Base-by-base conservation (phyloP, 768 basidiomycete genomes). In the Suillus plorans region DNA sequence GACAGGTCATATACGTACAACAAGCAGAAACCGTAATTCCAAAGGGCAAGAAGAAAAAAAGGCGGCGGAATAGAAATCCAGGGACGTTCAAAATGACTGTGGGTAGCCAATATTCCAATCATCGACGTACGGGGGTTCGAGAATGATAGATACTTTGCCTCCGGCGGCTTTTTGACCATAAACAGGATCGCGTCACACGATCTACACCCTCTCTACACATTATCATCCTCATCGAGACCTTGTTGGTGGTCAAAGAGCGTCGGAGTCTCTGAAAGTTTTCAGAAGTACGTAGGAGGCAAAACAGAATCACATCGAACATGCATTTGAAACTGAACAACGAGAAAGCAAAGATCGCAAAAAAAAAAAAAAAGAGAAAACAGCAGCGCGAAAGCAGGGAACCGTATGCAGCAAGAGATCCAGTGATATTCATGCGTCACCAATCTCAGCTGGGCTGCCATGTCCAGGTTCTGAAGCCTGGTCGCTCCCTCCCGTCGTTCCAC, bases 181-280 rank as follows among this genome's bases (percentile, higher is more conserved):
- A 77, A 76, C 36, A 63, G 39, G 74, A 73, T 76, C 74, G 25
- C 57, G 57, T 60, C 65, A 65, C 53, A 60, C 50, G 36, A 65
- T 57, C 52, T 65, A 22, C 37, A 66, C 66, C 53, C 53, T 34
- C 69, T 66, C 72, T 14, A 60, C 53, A 25, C 64, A 28, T 56
- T 59, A 63, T 31, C 52, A 62, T 31, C 68, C 45, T 60, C 37
- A 61, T 39, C 53, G 39, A 60, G 74, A 73, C 70, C 70, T 65
- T 37, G 34, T 77, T 76, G 69, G 68, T 74, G 74, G 73, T 72
- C 63, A 77, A 77, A 77, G 52, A 74, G 69, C 61, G 64, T 60
- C 68, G 68, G 68, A 69, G 64, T 42, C 45, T 64, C 44, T 47
- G 66, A 70, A 68, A 55, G 66, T 64, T 67, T 64, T 50, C 50